A percentile compares a stretch with the other conserved stretches of the same genome.
These are phyloP conservation scores for Chaetomiaceae sp. DNA, from an alignment of 2,329 filamentous ascomycete species.

Conservation along the genomic window DNA sequence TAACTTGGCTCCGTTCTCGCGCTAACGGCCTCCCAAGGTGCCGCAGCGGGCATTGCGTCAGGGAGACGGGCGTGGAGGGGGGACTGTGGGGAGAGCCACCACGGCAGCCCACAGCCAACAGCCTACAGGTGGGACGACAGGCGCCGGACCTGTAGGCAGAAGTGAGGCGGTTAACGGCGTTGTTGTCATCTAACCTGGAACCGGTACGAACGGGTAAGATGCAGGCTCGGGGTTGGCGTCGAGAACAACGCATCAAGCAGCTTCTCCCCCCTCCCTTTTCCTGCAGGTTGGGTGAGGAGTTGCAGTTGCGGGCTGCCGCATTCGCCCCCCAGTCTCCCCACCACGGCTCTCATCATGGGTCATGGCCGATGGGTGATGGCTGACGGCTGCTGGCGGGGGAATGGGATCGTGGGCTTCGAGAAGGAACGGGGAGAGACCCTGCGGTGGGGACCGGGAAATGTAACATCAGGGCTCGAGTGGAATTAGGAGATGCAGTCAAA, in stretches of 20 bases:
- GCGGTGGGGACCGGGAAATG: slow-evolving; percentile 25
- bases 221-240: slow-evolving; percentile 14
- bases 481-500: slow-evolving; percentile 27
- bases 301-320: slow-evolving; percentile 9
- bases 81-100: neutral
- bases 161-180: slow-evolving; percentile 1
- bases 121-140: neutral
- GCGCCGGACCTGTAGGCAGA: slow-evolving; percentile 5
- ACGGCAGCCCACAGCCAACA: neutral
- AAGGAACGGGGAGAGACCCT: slow-evolving; percentile 13
- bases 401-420: slow-evolving; percentile 18
- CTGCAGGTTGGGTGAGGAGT: slow-evolving; percentile 18
- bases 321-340: slow-evolving; percentile 8
- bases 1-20: slow-evolving; percentile 1
- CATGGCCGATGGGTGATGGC: too few relatives aligned
- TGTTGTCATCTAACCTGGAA: slow-evolving; percentile 10
- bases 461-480: slow-evolving; percentile 25
- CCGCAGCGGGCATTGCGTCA: slow-evolving; percentile 16
- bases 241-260: slow-evolving; percentile 26
- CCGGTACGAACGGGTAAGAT: slow-evolving; percentile 17
- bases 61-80: neutral
- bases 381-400: too few relatives aligned
- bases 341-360: too few relatives aligned
- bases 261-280: too few relatives aligned
- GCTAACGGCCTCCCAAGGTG: slow-evolving; percentile 11